Base-by-base conservation (phyloP, 352 stramenopile genomes). In the Phytophthora pisi region DNA sequence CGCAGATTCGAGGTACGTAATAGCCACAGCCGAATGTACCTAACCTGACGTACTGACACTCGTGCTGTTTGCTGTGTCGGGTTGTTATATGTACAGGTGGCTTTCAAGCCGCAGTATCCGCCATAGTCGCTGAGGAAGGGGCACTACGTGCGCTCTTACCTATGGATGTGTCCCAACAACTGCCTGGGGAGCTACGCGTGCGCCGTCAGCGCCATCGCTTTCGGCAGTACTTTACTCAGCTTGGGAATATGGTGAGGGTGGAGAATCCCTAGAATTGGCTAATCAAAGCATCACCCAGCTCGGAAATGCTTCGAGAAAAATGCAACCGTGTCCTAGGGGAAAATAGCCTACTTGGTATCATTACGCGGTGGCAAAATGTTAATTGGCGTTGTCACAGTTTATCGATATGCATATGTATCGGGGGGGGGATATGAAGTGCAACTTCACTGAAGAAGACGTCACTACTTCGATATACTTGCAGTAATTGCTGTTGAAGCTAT, bases 151-250 rank as follows among this genome's bases (percentile, higher is more conserved):
- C 70, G 4, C 5, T 79, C 4, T 60, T 90, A 13, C 69, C 77
- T 40, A 38, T 15, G 9, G 57, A 83, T n/a, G 28, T 73, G n/a
- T 69, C 45, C 11, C 69, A 81, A 28, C 58, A 80, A 4, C 60
- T 89, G 57, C 53, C 79, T 62, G 45, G 54, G 23, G 68, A 83
- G 50, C 24, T 87, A 57, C 57, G 68, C 60, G 61, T 55, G 23
- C 66, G 67, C 55, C 60, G 80, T 38, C 68, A 88, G 34, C 75
- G 81, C 18, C 82, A 89, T 71, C 82, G 75, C n/a, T 92, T 92
- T 57, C 78, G 78, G 6, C 70, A 80, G 55, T 85, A 87, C 58
- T 66, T 85, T 36, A 58, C 76, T 3, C 70, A 78, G 42, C 30
- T 79, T 28, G 16, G 4, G 5, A 50, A 50, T 46, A 18, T 46